Evolutionary conservation across 2,329 filamentous ascomycete genomes (phyloP), one percentile per base, ranked within the genome.

Genomic region (Myriosclerotinia scirpicola): DNA sequence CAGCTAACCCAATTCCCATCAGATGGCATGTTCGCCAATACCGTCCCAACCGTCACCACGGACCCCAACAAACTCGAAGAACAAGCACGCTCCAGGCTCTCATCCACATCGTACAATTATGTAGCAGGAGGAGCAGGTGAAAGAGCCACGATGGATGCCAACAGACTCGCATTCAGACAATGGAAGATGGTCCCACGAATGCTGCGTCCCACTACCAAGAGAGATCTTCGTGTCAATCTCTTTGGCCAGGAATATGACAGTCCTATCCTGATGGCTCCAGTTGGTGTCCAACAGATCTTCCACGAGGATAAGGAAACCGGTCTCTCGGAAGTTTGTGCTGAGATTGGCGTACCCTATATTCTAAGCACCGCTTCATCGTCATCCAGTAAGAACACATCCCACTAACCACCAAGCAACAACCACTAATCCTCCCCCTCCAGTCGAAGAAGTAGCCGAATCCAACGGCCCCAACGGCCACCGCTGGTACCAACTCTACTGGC

Each of bases 401-500:
- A 22, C 22, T 7, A 8, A 55, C 2, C 7, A 15, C 17, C 30
- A 34, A 38, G 15, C 38, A n/a, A 54, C 15, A 22, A 38, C 9
- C n/a, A 40, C n/a, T 15, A 20, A 40, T 42, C 15, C 11, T 5
- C 40, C 2, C 11, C 83, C 83, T 2, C 83, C 83, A 0, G 88
- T 92, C 67, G 89, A 91, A 74, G 84, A 91, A 60, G 83, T 91
- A 0, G 87, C 86, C 0, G 73, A 79, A 9, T 86, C 85, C 0
- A 86, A 83, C 61, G 83, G 83, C 0, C 77, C 83, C 6, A 17
- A 50, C 17, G 85, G 85, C 0, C 80, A 83, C 42, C 80, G 88
- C 14, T 93, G 88, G 88, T 93, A 84, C 75, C 90, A 93, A 74
- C 82, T 93, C 0, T 93, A 93, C 78, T 92, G 89, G 87, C 89